Evolutionary conservation across 2,329 filamentous ascomycete genomes (phyloP).

Genomic region (Fusarium verticillioides): DNA sequence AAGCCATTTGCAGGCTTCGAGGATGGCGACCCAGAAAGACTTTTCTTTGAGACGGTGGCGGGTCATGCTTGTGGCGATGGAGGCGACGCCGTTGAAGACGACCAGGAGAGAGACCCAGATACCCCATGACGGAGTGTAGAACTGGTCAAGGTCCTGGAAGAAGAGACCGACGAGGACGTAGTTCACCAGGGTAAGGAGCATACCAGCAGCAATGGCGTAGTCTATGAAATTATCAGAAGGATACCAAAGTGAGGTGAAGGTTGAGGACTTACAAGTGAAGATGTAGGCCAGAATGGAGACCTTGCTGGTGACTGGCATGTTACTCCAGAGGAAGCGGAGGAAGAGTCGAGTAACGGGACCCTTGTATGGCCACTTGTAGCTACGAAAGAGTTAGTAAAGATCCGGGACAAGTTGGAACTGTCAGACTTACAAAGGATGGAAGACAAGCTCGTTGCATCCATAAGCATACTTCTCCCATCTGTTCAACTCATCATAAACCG

Average conservation of each 20-base stretch:
- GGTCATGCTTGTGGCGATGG: conserved; percentile 40
- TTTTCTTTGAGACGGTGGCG: conserved; percentile 44
- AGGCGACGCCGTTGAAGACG: conserved; percentile 41
- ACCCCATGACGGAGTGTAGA: conserved; percentile 74
- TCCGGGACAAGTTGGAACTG: no score
- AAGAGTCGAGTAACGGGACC: conserved; percentile 72
- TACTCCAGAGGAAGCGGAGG: conserved; percentile 41
- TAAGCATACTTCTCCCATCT: conserved; percentile 81
- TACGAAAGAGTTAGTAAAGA: background rate
- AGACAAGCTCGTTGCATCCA: conserved; percentile 76
- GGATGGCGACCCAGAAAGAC: conserved; percentile 43
- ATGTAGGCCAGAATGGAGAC: conserved; percentile 77
- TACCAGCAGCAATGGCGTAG: conserved; percentile 75
- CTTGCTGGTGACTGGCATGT: conserved; percentile 72
- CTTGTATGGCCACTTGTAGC: conserved; percentile 64
- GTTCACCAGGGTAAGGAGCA: conserved; percentile 73
- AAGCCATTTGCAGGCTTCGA: conserved; percentile 43
- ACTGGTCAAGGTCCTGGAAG: conserved; percentile 73
- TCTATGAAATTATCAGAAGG: conserved; percentile 43
- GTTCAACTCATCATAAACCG: conserved; percentile 77
- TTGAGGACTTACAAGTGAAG: conserved; percentile 60
- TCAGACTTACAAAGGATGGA: conserved; percentile 65
- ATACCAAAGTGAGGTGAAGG: no score
- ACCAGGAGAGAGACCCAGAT: conserved; percentile 63
- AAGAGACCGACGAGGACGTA: conserved; percentile 81